Evolutionary conservation across 2,329 filamentous ascomycete genomes (phyloP), one percentile per base, ranked within the genome.

Genomic region (Aspergillus nomiae): DNA sequence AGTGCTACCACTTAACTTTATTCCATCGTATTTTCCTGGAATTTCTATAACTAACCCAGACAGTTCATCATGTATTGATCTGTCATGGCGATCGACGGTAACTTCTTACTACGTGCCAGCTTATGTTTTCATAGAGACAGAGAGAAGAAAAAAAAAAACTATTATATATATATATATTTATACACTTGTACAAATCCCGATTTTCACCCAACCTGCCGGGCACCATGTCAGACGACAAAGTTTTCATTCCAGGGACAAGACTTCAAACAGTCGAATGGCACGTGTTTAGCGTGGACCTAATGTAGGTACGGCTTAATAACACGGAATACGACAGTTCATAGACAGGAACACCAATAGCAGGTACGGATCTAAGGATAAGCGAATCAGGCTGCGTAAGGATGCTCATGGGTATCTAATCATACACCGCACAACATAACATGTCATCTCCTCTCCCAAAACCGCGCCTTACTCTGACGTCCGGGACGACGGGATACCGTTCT

Each of bases 401-500:
- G 61, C 56, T 62, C 56, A 63, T 68, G 74, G 73, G 69, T 71
- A 71, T 76, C 71, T 73, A 71, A 67, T 63, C 63, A 69, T 70
- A 66, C 63, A 72, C 62, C 50, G 59, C 60, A 63, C 59, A 59
- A 65, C 58, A 56, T 59, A 61, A 68, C 62, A 68, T 65, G 57
- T 32, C 7, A 12, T n/a, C 24, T 21, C 50, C 51, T n/a, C 24
- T 21, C 50, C 51, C 51, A 65, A 59, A 16, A 56, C 54, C 56
- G 36, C 59, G 43, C 30, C 36, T 58, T 67, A 63, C 34, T 38
- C 57, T 11, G 55, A 61, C 43, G 38, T 46, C 11, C 57, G 19
- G 11, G 65, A 60, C 2, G 76, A 60, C 2, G 76, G 73, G 61
- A 80, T 65, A 30, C 85, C 86, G 63, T 86, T 80, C 73, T 84